Percentiles rank a stretch among this genome's conserved stretches.
phyloP scores from a whole-genome alignment of 2,329 filamentous ascomycete species.

The Hymenoscyphus albidus region DNA sequence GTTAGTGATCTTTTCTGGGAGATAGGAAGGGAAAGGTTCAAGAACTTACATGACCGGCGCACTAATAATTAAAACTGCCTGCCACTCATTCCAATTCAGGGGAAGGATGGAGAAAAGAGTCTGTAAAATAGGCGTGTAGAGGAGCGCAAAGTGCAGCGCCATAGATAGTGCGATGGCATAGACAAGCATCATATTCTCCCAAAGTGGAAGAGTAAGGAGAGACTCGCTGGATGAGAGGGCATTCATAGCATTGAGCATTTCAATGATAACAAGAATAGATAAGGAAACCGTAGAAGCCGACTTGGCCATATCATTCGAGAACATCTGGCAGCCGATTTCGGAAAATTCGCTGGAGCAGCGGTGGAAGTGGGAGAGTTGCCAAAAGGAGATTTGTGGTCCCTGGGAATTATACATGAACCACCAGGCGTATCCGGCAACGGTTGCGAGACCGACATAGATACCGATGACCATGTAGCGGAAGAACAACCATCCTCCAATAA shows the following conservation, averaged over 20 bases:
- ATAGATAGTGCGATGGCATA: slow-evolving; percentile 92
- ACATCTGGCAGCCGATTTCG: slow-evolving; percentile 89
- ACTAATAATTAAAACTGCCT: slow-evolving; percentile 84
- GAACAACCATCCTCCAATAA: slow-evolving; percentile 95
- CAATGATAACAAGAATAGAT: slow-evolving; percentile 90
- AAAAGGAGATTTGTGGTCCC: slow-evolving; percentile 88
- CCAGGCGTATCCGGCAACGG: slow-evolving; percentile 97
- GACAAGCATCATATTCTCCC: slow-evolving; percentile 98
- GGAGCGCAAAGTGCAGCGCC: slow-evolving; percentile 87
- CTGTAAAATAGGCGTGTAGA: slow-evolving; percentile 90
- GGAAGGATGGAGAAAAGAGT: slow-evolving; percentile 86
- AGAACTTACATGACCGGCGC: slow-evolving; percentile 81
- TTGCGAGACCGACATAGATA: slow-evolving; percentile 89
- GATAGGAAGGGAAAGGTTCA: not conserved
- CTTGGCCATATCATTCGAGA: slow-evolving; percentile 79
- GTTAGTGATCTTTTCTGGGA: not conserved
- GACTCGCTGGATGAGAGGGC: slow-evolving; percentile 94
- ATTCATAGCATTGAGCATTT: slow-evolving; percentile 99
- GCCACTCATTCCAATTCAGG: slow-evolving; percentile 82
- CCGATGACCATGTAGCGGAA: slow-evolving; percentile 97
- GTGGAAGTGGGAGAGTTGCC: slow-evolving; percentile 89
- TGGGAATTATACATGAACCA: slow-evolving; percentile 97
- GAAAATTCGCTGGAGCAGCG: slow-evolving; percentile 81
- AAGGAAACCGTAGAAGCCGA: slow-evolving; percentile 90
- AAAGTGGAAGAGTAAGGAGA: slow-evolving; percentile 87